Base-by-base conservation (phyloP, 1,139 yeast genomes). In the Sugiyamaella xylanicola region DNA sequence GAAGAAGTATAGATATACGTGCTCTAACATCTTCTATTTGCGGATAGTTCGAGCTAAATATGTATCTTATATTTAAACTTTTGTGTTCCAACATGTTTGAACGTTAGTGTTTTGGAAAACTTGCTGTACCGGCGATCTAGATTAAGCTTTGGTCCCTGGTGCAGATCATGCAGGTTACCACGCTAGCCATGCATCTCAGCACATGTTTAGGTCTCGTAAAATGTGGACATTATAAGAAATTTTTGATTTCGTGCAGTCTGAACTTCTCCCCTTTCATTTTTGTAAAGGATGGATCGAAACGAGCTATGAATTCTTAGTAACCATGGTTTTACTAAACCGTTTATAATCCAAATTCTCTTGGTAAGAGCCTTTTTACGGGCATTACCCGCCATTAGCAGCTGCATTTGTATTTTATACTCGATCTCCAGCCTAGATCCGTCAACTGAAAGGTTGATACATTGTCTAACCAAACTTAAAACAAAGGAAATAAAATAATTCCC, bases 161-260 rank as follows among this genome's bases (percentile, higher is more conserved):
- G 36, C 47, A 43, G 47, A 43, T 27, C 25, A 43, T 27, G 47
- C 47, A 43, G 5, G 36, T 22, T 16, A 25, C 5, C 46, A 25
- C 46, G 36, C 35, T 42, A 25, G 37, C 16, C 22, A 19, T 41
- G 44, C 44, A 41, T 5, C 16, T 41, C 44, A 20, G 15, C 16
- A 21, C 44, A 41, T 37, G 42, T 35, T 35, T 15, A 15, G 41
- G 9, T n/a, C 41, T 11, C 2, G 37, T 3, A 32, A 5, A 32
- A 32, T 3, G 7, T 13, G 37, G 15, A n/a, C n/a, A n/a, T n/a
- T n/a, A n/a, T n/a, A n/a, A n/a, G n/a, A n/a, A n/a, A n/a, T n/a
- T n/a, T n/a, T n/a, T n/a, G n/a, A n/a, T n/a, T n/a, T n/a, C n/a
- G n/a, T n/a, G n/a, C n/a, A n/a, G n/a, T n/a, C n/a, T n/a, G n/a